Evolutionary conservation across 2,329 filamentous ascomycete species (phyloP).

Genomic region (Scedosporium minutisporum): DNA sequence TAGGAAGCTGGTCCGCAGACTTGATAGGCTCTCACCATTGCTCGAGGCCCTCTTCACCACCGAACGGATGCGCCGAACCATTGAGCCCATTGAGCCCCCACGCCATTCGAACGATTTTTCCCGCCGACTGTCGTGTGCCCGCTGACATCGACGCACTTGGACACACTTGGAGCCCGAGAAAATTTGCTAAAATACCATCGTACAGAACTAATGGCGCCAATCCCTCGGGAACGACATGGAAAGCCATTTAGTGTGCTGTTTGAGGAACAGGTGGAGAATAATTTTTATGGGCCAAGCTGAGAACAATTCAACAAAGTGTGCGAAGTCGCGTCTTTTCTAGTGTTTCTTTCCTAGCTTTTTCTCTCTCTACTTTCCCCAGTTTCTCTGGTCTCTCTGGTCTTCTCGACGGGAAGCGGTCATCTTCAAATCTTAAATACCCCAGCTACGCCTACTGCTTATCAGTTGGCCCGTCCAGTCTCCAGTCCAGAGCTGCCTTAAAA

Average conservation of each 20-base stretch:
- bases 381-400: background rate
- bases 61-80: background rate
- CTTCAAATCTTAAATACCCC: too few relatives aligned
- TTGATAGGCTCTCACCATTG: background rate
- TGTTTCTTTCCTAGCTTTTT: background rate
- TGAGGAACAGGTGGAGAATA: background rate
- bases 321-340: background rate
- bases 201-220: background rate
- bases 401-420: background rate
- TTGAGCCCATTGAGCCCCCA: background rate
- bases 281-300: background rate
- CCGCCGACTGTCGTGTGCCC: background rate
- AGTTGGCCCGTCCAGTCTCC: background rate
- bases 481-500: background rate
- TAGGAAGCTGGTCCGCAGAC: background rate
- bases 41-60: background rate
- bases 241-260: background rate
- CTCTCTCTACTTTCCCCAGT: background rate
- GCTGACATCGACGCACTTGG: background rate
- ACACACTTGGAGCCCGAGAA: background rate
- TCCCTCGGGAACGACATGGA: background rate
- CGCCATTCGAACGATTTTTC: background rate
- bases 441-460: too few relatives aligned
- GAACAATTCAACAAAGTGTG: background rate
- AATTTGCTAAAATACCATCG: background rate